Evolutionary conservation across 2,329 filamentous ascomycete genomes (phyloP), one percentile per base, ranked within the genome.

Genomic region (Aspergillus amoenus): DNA sequence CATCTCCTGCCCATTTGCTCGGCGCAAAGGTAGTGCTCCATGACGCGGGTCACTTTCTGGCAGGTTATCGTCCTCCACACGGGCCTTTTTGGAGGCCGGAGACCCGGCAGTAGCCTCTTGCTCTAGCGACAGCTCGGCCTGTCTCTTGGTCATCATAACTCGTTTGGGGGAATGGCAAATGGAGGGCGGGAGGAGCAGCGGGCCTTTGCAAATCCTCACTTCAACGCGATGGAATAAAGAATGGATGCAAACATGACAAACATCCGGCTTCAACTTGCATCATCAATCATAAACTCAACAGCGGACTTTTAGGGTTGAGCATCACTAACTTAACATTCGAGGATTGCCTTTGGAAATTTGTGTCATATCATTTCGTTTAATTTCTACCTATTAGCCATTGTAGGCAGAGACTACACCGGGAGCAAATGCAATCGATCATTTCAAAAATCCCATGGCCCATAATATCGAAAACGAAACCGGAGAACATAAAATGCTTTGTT

Each of bases 131-230:
- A 74, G 64, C 60, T 79, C 78, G 40, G 78, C 79, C 59, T 73
- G 75, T 66, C 78, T 72, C 61, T 81, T 81, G 21, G 77, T 69
- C 78, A 81, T 81, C 63, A 64, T 64, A 64, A 62, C 46, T 62
- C 62, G 58, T 40, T 9, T 34, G 41, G 39, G 57, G 52, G 52
- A 34, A 43, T 52, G 44, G 41, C 21, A 44, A 44, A 41, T 48
- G 15, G 39, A 37, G 49, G 57, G 44, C 52, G 42, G 55, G 55
- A 56, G 15, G 56, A 44, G 22, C 45, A 56, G 57, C 43, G 57
- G 46, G 45, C 52, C 50, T 52, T 42, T 56, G 51, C 58, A 61
- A 67, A 65, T 64, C 60, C 57, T 57, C 57, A 63, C 34, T 37
- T n/a, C 58, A 63, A 63, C 52, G 49, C 61, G 54, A 34, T 17